These are phyloP conservation scores for Lactifluus piperatus DNA, from an alignment of 768 basidiomycete species.

Conservation along the genomic window DNA sequence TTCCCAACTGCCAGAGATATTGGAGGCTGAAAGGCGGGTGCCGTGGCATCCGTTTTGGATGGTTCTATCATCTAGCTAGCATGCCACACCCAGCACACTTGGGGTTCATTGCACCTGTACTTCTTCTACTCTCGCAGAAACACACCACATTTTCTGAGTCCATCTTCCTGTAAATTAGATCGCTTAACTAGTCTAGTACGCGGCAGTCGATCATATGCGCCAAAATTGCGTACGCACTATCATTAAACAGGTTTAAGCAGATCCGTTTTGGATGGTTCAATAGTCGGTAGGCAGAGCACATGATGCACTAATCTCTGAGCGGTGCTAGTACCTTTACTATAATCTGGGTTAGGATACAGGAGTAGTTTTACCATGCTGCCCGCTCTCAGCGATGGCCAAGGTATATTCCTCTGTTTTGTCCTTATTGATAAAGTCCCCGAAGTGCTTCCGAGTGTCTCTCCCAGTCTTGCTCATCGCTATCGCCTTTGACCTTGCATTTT, in stretches of 20 bases:
- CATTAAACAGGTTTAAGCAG: not conserved
- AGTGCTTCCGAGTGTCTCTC: not conserved
- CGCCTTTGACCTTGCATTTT: not conserved
- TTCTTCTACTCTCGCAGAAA: not conserved
- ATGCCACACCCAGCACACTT: too few relatives aligned
- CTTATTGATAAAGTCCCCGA: not conserved
- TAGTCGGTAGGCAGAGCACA: not conserved
- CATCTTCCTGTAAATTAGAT: not conserved
- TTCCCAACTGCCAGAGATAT: not conserved
- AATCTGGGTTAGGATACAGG: not conserved
- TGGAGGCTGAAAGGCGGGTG: not conserved
- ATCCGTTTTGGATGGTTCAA: not conserved
- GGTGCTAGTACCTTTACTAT: not conserved
- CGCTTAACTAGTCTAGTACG: not conserved
- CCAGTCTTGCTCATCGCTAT: not conserved
- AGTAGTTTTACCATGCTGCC: not conserved
- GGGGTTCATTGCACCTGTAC: too few relatives aligned
- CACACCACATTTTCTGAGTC: not conserved
- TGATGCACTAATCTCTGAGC: not conserved
- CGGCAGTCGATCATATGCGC: not conserved
- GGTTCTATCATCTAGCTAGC: too few relatives aligned
- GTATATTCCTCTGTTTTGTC: not conserved
- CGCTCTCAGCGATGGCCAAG: not conserved
- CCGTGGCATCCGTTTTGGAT: not conserved
- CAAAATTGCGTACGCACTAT: not conserved